These are phyloP conservation scores for Tilletia walkeri DNA, from an alignment of 1,284 basidiomycete genomes.

Conservation along the genomic window DNA sequence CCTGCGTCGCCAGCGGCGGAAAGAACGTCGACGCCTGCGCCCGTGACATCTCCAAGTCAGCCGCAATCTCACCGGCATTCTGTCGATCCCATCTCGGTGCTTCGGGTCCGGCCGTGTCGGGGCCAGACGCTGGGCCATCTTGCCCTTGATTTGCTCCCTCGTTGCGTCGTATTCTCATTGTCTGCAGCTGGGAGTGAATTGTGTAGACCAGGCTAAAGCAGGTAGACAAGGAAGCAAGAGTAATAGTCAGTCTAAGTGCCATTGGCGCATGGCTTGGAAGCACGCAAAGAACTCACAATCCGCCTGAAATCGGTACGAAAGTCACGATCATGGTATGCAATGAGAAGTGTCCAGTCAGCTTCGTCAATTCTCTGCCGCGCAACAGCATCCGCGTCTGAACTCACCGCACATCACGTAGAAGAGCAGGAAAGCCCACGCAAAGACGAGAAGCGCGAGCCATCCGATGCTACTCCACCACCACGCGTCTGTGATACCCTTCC, in stretches of 20 bases:
- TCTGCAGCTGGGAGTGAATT: neutral
- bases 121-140: neutral
- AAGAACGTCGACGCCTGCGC: slow-evolving; percentile 12
- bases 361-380: too few species aligned
- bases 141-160: neutral
- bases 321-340: too few species aligned
- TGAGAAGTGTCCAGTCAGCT: too few species aligned
- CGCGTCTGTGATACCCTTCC: slow-evolving; percentile 8
- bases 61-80: neutral
- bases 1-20: slow-evolving; percentile 1
- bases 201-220: slow-evolving; percentile 3
- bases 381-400: neutral
- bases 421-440: slow-evolving; percentile 13
- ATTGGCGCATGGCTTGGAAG: too few species aligned
- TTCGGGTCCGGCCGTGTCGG: neutral
- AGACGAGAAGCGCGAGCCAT: neutral
- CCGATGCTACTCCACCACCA: slow-evolving; percentile 14
- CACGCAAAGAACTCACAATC: neutral
- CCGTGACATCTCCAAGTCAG: slow-evolving; percentile 6
- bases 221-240: too few species aligned
- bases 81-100: slow-evolving; percentile 3
- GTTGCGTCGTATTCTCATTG: neutral
- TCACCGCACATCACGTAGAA: slow-evolving; percentile 13
- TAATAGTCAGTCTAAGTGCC: too few species aligned
- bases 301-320: neutral